phyloP scores from a whole-genome alignment of 1,284 basidiomycete genomes.

The Moniliella sp. region DNA sequence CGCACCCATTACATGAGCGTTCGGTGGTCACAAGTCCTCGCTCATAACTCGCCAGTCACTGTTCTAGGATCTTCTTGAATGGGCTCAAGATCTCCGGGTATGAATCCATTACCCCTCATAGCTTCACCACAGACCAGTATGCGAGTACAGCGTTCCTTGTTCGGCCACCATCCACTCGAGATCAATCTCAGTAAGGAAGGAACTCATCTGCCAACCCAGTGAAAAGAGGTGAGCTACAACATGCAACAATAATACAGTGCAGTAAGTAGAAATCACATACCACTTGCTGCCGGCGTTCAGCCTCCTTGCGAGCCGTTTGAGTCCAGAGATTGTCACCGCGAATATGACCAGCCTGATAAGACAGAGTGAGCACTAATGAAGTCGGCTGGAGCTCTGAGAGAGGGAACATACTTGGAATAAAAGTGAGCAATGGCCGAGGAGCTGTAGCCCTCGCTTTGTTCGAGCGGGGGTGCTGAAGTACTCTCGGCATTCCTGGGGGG shows the following conservation, averaged over 20 bases:
- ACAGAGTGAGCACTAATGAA: background rate
- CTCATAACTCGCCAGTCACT: too few relatives aligned
- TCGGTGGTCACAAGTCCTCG: too few relatives aligned
- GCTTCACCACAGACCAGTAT: too few relatives aligned
- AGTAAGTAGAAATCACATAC: constrained; percentile 36
- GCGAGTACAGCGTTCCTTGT: constrained; percentile 13
- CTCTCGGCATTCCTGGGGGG: constrained; percentile 8
- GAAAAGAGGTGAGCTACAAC: background rate
- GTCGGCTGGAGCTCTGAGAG: background rate
- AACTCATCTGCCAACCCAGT: constrained; percentile 5
- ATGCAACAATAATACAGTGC: background rate
- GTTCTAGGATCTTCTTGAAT: too few relatives aligned
- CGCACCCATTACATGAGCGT: too few relatives aligned
- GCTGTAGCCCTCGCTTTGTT: constrained; percentile 32
- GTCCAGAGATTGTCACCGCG: constrained; percentile 37
- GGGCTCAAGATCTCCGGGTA: too few relatives aligned
- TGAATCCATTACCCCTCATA: too few relatives aligned
- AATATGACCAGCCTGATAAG: constrained; percentile 5
- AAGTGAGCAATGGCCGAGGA: constrained; percentile 59
- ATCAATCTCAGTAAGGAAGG: constrained; percentile 14
- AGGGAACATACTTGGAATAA: constrained; percentile 44
- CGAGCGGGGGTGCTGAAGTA: constrained; percentile 9
- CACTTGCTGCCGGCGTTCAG: constrained; percentile 49
- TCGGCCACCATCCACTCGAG: constrained; percentile 17
- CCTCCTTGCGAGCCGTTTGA: constrained; percentile 46